Conservation (phyloP, 768 basidiomycete species). For the Phylloporus rhodoxanthus region DNA sequence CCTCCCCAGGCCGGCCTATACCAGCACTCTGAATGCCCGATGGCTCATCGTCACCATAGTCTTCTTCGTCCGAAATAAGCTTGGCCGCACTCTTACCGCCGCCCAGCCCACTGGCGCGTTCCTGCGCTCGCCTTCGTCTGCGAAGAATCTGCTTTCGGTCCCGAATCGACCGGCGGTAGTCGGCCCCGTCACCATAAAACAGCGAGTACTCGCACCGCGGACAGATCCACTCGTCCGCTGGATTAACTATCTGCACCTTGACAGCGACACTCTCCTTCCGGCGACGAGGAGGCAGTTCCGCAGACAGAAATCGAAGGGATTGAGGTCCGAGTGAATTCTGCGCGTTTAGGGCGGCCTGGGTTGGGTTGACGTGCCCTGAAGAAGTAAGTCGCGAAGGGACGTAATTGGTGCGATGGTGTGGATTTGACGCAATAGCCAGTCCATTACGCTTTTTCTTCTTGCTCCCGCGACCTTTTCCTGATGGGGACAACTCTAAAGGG, state of each 20-base stretch:
- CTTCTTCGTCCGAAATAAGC: slow-evolving; percentile 23
- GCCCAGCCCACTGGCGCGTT: slow-evolving; percentile 42
- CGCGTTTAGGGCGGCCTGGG: slow-evolving; percentile 37
- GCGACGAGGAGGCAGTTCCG: slow-evolving; percentile 54
- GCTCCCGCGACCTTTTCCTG: slow-evolving; percentile 26
- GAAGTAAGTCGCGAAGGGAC: slow-evolving; percentile 76
- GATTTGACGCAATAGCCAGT: slow-evolving; percentile 89
- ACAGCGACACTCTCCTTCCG: slow-evolving; percentile 26
- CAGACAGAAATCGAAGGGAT: slow-evolving; percentile 61
- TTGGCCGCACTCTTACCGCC: slow-evolving; percentile 18
- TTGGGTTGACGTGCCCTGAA: slow-evolving; percentile 35
- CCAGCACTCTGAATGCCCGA: background rate
- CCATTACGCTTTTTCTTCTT: slow-evolving; percentile 96
- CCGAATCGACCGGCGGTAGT: slow-evolving; percentile 59
- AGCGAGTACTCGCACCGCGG: slow-evolving; percentile 89
- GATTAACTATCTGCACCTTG: slow-evolving; percentile 41
- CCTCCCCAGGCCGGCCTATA: slow-evolving; percentile 8
- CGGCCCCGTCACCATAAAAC: slow-evolving; percentile 79
- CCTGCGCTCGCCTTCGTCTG: slow-evolving; percentile 64
- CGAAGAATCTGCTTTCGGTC: slow-evolving; percentile 74
- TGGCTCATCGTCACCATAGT: slow-evolving; percentile 15
- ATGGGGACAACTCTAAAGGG: slow-evolving; percentile 34
- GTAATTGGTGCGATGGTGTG: slow-evolving; percentile 93
- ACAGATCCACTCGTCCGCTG: slow-evolving; percentile 89
- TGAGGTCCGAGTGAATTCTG: slow-evolving; percentile 53